Conservation (phyloP, 1,284 basidiomycete genomes). For the Cryptococcus amylolentus region DNA sequence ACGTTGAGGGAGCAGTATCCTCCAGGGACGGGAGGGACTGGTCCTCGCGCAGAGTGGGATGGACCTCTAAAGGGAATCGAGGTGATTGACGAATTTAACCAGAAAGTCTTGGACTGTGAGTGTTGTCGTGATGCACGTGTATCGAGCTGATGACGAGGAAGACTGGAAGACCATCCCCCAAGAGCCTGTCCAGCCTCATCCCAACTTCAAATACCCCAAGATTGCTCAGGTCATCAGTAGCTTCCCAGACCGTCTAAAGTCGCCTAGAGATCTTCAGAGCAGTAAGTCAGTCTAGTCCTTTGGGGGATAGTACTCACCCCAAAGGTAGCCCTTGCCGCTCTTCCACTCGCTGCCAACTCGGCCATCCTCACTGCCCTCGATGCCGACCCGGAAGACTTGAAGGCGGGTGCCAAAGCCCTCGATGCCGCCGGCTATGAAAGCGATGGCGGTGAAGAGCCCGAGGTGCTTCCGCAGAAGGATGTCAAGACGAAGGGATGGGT, state of each 20-base stretch:
- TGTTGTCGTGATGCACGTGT: neutral
- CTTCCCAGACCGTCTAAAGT: conserved; percentile 42
- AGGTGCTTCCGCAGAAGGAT: conserved; percentile 16
- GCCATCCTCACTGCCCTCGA: conserved; percentile 47
- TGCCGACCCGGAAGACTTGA: conserved; percentile 29
- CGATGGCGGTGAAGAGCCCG: conserved; percentile 42
- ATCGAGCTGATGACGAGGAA: neutral
- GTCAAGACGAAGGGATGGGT: conserved; percentile 38
- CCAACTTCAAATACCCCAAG: conserved; percentile 48
- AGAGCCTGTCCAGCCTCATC: conserved; percentile 41
- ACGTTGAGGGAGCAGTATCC: conserved; percentile 44
- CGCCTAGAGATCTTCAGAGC: conserved; percentile 44
- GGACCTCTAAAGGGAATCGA: conserved; percentile 42
- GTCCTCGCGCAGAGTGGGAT: conserved; percentile 41
- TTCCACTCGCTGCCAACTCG: conserved; percentile 41
- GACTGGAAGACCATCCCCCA: conserved; percentile 26
- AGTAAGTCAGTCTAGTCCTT: conserved; percentile 24
- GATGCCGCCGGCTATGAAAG: conserved; percentile 48
- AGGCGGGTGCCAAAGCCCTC: conserved; percentile 30
- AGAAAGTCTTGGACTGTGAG: conserved; percentile 43
- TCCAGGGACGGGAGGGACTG: conserved; percentile 48
- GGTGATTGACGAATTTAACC: conserved; percentile 42
- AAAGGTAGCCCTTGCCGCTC: conserved; percentile 30
- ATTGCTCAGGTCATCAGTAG: conserved; percentile 37
- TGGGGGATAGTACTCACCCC: too few relatives aligned